Evolutionary conservation across 495 filamentous ascomycete genomes (phyloP), one percentile per base, ranked within the genome.

Genomic region (Aspergillus cavernicola): DNA sequence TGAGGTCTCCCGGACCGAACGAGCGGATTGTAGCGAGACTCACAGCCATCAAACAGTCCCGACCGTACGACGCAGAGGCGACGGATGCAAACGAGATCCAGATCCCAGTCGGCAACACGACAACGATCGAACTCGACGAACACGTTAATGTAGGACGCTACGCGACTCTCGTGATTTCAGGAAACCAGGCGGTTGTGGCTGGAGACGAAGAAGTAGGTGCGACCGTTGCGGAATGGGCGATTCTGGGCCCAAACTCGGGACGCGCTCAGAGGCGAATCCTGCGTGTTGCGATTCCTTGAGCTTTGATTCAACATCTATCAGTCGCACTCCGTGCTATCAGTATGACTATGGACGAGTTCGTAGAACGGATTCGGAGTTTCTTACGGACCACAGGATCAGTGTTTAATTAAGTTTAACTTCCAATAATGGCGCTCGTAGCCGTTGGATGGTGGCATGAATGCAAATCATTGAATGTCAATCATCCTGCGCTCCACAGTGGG

Each of bases 201-300:
- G 67, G 64, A 15, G 50, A 50, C 1, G 78, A 82, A 58, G 76
- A 68, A 3, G 71, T 68, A 0, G 87, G 87, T 0, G 83, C 82
- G 2, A 88, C 84, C 15, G 87, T 91, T 6, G 86, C 85, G 12
- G 88, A 90, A 64, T 89, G 85, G 79, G 84, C 74, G 29, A 72
- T 88, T 54, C 58, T 87, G 46, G 67, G 70, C 4, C 50, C 50
- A 20, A 47, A 36, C 31, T 47, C 44, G 31, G 44, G 31, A 1
- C 16, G 31, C 6, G 16, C 44, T 5, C 44, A 36, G 19, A 12
- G 44, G 2, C 44, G 44, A 4, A 24, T 36, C 31, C 3, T 36
- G 12, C 31, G 18, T 1, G 44, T 47, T 2, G 29, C 44, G 10
- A 32, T 46, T 12, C 24, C 31, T 19, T 46, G 26, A 22, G 15